These are phyloP conservation scores for Apiospora marii DNA, from an alignment of 2,329 filamentous ascomycete genomes.

Conservation along the genomic window DNA sequence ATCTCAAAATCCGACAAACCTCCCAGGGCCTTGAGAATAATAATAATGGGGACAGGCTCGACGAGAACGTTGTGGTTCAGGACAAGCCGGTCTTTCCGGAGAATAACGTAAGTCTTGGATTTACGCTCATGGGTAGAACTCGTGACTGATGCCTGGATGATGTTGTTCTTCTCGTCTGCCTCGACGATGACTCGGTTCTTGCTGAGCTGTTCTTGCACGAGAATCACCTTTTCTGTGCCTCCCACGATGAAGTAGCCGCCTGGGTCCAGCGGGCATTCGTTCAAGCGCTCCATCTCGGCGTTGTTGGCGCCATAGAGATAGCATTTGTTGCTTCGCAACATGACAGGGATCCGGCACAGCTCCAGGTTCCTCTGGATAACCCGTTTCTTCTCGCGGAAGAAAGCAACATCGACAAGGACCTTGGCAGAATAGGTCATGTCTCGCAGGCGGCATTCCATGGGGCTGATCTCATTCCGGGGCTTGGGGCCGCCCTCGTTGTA, in stretches of 20 bases:
- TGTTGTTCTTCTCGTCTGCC: conserved; percentile 87
- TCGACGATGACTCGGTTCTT: conserved; percentile 99
- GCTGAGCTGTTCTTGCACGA: conserved; percentile 98
- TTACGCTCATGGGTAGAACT: conserved; percentile 98
- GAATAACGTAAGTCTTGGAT: conserved; percentile 93
- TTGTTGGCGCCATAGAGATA: conserved; percentile 85
- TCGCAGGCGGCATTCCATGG: conserved; percentile 94
- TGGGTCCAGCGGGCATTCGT: conserved; percentile 94
- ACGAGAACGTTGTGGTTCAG: conserved; percentile 92
- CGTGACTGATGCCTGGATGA: conserved; percentile 94
- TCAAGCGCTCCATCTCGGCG: conserved; percentile 86
- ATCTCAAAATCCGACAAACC: conserved; percentile 96
- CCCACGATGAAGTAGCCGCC: conserved; percentile 98
- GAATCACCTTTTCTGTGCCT: conserved; percentile 97
- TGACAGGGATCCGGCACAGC: conserved; percentile 92
- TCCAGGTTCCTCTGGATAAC: conserved; percentile 79
- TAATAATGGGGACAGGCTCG: conserved; percentile 94
- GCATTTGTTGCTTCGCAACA: conserved; percentile 96
- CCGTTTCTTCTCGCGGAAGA: conserved; percentile 80
- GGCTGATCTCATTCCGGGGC: conserved; percentile 73
- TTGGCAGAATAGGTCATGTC: conserved; percentile 99
- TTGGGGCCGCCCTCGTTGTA: conserved; percentile 68
- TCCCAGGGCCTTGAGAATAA: conserved; percentile 91
- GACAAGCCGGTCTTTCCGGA: conserved; percentile 92
- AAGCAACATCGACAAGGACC: conserved; percentile 91